Percentiles rank a stretch among this genome's conserved stretches.
Conservation (phyloP, 176 grass and related monocot genomes). For the Musa schizocarpa region DNA sequence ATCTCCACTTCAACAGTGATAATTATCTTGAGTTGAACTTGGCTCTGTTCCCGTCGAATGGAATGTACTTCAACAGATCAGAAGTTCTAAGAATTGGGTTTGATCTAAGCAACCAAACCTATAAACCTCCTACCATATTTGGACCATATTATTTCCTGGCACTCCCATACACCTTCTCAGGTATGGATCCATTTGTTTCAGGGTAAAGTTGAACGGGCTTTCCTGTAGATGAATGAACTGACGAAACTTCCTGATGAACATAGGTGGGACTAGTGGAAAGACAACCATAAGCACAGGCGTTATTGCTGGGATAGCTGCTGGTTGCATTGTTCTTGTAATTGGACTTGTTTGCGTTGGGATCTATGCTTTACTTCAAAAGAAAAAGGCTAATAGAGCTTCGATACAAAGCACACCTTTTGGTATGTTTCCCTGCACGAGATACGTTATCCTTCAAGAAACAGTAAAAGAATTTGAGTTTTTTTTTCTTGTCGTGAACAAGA, state of each 20-base stretch:
- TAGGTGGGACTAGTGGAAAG: slow-evolving; percentile 29
- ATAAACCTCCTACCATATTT: slow-evolving; percentile 31
- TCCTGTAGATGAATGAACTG: not conserved
- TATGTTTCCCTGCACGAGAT: slow-evolving; percentile 15
- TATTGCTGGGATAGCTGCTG: slow-evolving; percentile 56
- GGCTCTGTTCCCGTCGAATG: slow-evolving; percentile 44
- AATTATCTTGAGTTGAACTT: slow-evolving; percentile 42
- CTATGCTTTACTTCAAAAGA: slow-evolving; percentile 68
- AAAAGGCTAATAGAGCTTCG: slow-evolving; percentile 23
- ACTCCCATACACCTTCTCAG: slow-evolving; percentile 20
- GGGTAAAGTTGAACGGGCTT: not conserved
- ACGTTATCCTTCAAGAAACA: too few relatives aligned
- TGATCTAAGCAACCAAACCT: slow-evolving; percentile 49
- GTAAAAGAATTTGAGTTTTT: too few relatives aligned
- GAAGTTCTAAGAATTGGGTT: slow-evolving; percentile 35
- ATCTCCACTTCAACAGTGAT: slow-evolving; percentile 32
- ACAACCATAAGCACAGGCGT: slow-evolving; percentile 32
- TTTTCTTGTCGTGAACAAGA: too few relatives aligned
- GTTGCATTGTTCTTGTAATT: slow-evolving; percentile 47
- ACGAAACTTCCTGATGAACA: slow-evolving; percentile 13
- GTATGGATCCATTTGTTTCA: not conserved
- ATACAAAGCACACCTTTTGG: slow-evolving; percentile 56
- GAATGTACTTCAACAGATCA: slow-evolving; percentile 34
- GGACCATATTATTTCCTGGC: slow-evolving; percentile 71
- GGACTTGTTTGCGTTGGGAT: slow-evolving; percentile 46